A percentile compares a stretch with the other conserved stretches of the same genome.
These are phyloP conservation scores for Craspedostauros australis DNA, from an alignment of 108 stramenopile species.

Conservation along the genomic window DNA sequence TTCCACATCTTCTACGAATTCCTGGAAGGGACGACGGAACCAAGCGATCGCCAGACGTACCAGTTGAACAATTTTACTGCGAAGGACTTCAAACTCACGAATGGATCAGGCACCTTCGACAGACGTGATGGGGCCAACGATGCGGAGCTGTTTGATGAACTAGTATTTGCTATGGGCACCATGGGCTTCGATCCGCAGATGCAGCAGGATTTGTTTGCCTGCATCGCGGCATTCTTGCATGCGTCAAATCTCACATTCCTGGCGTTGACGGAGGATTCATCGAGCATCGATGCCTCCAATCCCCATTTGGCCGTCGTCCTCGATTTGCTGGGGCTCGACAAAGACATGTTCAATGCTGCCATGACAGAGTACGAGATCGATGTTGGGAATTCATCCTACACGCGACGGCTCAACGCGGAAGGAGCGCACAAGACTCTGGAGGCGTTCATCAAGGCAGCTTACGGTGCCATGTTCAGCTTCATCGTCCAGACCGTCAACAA, in stretches of 20 bases:
- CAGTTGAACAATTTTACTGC: constrained; percentile 29
- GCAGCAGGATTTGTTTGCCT: constrained; percentile 32
- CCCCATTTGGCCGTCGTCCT: constrained; percentile 23
- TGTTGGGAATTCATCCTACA: constrained; percentile 44
- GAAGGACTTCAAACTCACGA: constrained; percentile 50
- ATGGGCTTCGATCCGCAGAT: constrained; percentile 52
- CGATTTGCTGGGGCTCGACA: constrained; percentile 35
- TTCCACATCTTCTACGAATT: constrained; percentile 84
- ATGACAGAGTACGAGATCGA: constrained; percentile 48
- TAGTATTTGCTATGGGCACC: constrained; percentile 32
- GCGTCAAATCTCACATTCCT: constrained; percentile 68
- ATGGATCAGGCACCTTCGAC: constrained; percentile 63
- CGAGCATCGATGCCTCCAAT: constrained; percentile 16
- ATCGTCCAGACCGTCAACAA: constrained; percentile 60
- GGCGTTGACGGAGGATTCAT: constrained; percentile 26
- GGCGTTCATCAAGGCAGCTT: constrained; percentile 79
- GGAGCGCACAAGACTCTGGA: constrained; percentile 70
- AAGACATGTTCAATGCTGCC: constrained; percentile 36
- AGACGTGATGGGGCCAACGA: constrained; percentile 78
- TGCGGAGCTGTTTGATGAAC: constrained; percentile 48
- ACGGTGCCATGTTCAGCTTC: constrained; percentile 55
- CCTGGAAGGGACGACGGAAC: constrained; percentile 9
- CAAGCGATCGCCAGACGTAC: constrained; percentile 10
- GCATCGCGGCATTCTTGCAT: constrained; percentile 53
- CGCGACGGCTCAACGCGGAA: constrained; percentile 32